Base-by-base conservation (phyloP, 352 stramenopile species). In the Pythium inflatum region DNA sequence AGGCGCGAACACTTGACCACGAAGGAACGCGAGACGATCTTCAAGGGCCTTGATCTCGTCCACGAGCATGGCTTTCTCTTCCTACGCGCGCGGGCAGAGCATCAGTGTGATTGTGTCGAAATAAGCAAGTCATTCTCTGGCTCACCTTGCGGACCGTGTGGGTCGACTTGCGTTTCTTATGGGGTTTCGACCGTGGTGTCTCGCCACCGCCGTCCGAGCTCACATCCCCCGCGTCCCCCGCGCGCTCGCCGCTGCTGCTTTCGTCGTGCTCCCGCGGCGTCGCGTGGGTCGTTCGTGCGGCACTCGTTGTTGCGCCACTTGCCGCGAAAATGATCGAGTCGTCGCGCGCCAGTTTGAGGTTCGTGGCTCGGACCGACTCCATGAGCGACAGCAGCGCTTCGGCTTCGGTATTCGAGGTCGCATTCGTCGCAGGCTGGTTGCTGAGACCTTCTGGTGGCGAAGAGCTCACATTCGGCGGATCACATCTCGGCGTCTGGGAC, bases 151-250 rank as follows among this genome's bases (percentile, higher is more conserved):
- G 66, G 25, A 68, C 59, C 2, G 66, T 68, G 20, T 68, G 66
- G 2, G 66, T 73, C 41, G 66, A 67, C 59, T 73, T 73, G 58
- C 66, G 66, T 48, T 67, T 68, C 66, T 73, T 73, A 31, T 64
- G 46, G 27, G 43, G 40, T 36, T 31, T 56, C 13, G 36, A 51
- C 11, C 27, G 30, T 1, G 40, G 43, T 28, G 43, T 43, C 13
- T 40, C 65, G 40, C 40, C 34, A 3, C 55, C 55, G 14, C 43
- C 46, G 20, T 71, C 55, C 4, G 55, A 63, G 45, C 46, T 57
- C n/a, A n/a, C n/a, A n/a, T n/a, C n/a, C n/a, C n/a, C n/a, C 6
- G 7, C 43, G n/a, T 58, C 64, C 7, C 38, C 64, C 5, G 16
- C 55, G 3, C 12, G 30, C 30, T 58, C 62, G 3, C 54, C 33